Base-by-base conservation (phyloP, 2,329 filamentous ascomycete genomes). In the Fusarium continuum region DNA sequence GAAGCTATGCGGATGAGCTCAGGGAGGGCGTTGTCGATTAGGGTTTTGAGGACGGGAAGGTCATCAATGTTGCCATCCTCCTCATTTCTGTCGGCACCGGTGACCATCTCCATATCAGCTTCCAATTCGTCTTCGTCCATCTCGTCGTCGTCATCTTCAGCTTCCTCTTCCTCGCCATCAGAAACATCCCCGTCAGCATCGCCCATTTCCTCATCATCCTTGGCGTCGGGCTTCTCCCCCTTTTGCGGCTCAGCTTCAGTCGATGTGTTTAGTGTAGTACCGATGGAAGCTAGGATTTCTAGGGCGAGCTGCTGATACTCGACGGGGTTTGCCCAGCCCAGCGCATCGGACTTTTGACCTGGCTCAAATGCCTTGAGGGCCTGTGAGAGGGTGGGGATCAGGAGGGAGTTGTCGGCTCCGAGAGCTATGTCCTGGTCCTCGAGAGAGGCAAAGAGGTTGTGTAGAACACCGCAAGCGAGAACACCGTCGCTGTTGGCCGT, bases 51-150 rank as follows among this genome's bases (percentile, higher is more conserved):
- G 4, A 84, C 84, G 13, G 85, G 83, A 22, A 85, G 73, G 61
- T 85, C 81, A 59, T 85, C 79, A 41, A 85, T 77, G 35, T 75
- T 68, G 45, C 67, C 64, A 38, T 76, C 47, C 64, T 71, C 76
- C 10, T 74, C 69, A n/a, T 79, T 77, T 23, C 80, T 78, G 17
- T 75, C 77, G 8, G 79, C 77, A 4, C 83, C 85, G 0, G 84
- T 84, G 3, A 91, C 86, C 74, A 85, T 80, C 5, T 86, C 86
- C 84, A 91, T 88, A 68, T 90, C 88, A 23, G 83, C 85, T 56
- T 85, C 80, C 58, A 89, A 82, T 44, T 83, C 83, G 45, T 84
- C 84, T 22, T 83, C 76, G 47, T 82, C 79, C 80, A 86, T 85
- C 52, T 85, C 83, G n/a, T 83, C 79, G 4, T 82, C 79, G 2